Percentiles rank a stretch among this genome's conserved stretches.
Conservation (phyloP, 208 protist species). For the Leishmania braziliensis region DNA sequence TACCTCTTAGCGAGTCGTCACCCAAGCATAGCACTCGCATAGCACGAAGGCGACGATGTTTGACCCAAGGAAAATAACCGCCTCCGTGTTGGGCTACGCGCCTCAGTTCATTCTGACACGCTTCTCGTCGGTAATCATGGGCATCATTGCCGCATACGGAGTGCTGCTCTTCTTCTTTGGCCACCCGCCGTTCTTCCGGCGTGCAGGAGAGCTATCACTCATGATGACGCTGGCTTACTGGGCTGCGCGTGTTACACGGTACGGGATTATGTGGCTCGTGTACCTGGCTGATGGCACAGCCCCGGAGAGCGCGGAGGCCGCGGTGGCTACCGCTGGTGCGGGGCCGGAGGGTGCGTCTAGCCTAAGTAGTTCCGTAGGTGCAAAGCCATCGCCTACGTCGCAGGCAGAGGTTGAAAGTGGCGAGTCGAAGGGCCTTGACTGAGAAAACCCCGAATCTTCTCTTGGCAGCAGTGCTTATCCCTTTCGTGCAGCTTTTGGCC, state of each 20-base stretch:
- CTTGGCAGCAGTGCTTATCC: neutral
- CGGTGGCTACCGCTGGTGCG: neutral
- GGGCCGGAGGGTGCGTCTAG: neutral
- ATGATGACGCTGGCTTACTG: constrained; percentile 29
- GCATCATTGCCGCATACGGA: constrained; percentile 56
- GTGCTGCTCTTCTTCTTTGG: constrained; percentile 55
- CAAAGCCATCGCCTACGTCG: neutral
- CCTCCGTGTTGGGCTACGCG: constrained; percentile 34
- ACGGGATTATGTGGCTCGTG: constrained; percentile 27
- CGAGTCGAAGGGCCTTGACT: constrained; percentile 1
- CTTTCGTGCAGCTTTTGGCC: too few species aligned
- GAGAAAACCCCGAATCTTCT: neutral
- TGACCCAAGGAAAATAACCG: constrained; percentile 33
- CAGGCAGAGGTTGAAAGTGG: neutral
- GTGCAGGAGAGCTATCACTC: constrained; percentile 38
- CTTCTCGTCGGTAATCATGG: constrained; percentile 60
- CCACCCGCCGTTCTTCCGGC: constrained; percentile 42
- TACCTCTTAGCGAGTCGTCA: neutral
- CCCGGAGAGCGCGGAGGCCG: neutral
- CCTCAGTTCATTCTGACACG: constrained; percentile 49
- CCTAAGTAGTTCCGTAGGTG: neutral
- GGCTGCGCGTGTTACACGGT: constrained; percentile 26
- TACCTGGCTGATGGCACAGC: constrained; percentile 15
- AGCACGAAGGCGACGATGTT: constrained; percentile 13
- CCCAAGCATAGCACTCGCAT: neutral